Conservation (phyloP, 768 basidiomycete species). For the Phylloporus sp. region DNA sequence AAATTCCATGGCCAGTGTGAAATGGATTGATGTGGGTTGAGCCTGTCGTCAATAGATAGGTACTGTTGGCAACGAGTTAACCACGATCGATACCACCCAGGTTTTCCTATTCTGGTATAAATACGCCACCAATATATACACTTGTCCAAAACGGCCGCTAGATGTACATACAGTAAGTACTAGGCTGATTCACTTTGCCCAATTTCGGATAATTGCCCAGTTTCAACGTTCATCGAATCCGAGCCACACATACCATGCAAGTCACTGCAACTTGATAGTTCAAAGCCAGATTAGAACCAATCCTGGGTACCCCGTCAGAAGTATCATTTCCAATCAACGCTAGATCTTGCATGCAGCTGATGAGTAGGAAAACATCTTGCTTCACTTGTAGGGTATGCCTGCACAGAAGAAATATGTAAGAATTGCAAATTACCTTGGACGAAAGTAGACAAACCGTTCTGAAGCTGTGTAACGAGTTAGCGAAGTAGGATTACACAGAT, state of each 20-base stretch:
- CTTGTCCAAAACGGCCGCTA: too few relatives aligned
- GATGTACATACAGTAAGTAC: too few relatives aligned
- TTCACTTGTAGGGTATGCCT: constrained; percentile 33
- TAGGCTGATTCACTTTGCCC: too few relatives aligned
- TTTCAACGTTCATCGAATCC: too few relatives aligned
- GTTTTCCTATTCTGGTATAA: too few relatives aligned
- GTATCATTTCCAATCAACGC: neutral
- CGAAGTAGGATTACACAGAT: neutral
- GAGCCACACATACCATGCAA: too few relatives aligned
- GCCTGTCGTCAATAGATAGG: neutral
- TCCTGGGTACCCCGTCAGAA: neutral
- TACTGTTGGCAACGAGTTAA: too few relatives aligned
- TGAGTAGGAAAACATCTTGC: neutral
- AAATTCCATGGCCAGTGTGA: constrained; percentile 37
- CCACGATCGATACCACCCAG: too few relatives aligned
- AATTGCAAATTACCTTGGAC: neutral
- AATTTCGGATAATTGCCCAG: too few relatives aligned
- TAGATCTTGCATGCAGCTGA: neutral
- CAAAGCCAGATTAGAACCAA: too few relatives aligned
- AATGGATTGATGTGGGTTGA: neutral
- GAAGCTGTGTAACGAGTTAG: constrained; percentile 34
- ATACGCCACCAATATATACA: too few relatives aligned
- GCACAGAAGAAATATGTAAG: constrained; percentile 2
- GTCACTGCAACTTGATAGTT: too few relatives aligned
- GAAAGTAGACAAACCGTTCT: constrained; percentile 38